Evolutionary conservation across 805 yeast genomes (phyloP), one percentile per base, ranked within the genome.

Genomic region (Candida tibetensis): DNA sequence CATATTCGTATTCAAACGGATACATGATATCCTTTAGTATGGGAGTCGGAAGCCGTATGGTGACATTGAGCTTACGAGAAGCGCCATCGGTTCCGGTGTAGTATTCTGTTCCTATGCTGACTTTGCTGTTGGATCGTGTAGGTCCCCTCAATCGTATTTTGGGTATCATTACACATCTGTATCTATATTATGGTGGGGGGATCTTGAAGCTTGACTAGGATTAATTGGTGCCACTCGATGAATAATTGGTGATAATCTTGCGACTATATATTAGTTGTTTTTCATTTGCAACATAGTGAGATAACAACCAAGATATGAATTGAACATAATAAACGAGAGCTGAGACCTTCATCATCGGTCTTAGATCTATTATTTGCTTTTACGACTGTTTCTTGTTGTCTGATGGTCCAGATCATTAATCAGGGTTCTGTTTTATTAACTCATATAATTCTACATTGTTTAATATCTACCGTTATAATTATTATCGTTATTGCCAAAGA

Each of bases 101-200:
- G 29, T 15, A 19, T 27, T 37, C 40, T 5, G 32, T 19, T 28
- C 23, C 35, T 8, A 40, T 27, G 27, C 23, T 30, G 8, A 40
- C 39, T 19, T 36, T 36, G 25, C 17, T 31, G 34, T 30, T 40
- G 25, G 19, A 15, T 17, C 27, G 44, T 30, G 30, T 36, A 19
- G 42, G 31, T 8, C 38, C 37, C 17, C 42, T 28, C 25, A 42
- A 31, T 22, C 46, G 46, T 33, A 42, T 41, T 21, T 39, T 42
- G 10, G 42, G 40, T n/a, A 39, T 39, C 41, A 37, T 37, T 23
- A 17, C 35, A 30, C 25, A 21, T 21, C 25, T 21, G 25, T 21
- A 10, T 21, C 9, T 21, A 10, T 21, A 21, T 7, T 7, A 21
- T 21, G 12, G 27, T 12, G 12, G 12, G 9, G 27, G 27, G 9